Evolutionary conservation across 352 stramenopile genomes (phyloP), one percentile per base, ranked within the genome.

Genomic region (Phytophthora aleatoria): DNA sequence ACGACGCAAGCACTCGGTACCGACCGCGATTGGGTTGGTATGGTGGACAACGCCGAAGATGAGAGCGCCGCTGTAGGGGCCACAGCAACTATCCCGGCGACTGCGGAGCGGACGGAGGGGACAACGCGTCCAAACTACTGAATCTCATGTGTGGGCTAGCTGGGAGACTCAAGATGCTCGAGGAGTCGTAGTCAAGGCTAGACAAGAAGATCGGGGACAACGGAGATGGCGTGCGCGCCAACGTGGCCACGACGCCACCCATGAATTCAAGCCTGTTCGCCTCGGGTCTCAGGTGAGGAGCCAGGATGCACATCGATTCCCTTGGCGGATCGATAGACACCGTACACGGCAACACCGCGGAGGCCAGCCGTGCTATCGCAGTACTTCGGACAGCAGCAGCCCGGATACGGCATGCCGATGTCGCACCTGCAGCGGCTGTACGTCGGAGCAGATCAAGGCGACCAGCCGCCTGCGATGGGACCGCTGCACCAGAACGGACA

Each of bases 31-130:
- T 16, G 24, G 35, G 31, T 48, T 20, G 33, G 35, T 11, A 57
- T 57, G 50, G 50, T n/a, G 3, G 20, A 38, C 12, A 35, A 47
- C 20, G 13, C 13, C 20, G 50, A 48, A 36, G 50, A 54, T 2
- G 24, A 57, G 15, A 35, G 20, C 50, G n/a, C 33, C 20, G 35
- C 33, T 24, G 35, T 27, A 44, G 20, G 11, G 35, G 5, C 6
- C 10, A n/a, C 20, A 20, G 36, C 42, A 49, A 49, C 16, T 31
- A 12, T 6, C 42, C 42, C 10, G 16, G 15, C 28, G 27, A 15
- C 1, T 2, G 26, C 7, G 5, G 27, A 16, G 43, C 1, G 7
- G 3, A 16, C 5, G 43, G 26, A 15, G 7, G 16, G 15, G 42
- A 48, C 42, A 48, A 30, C 24, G 12, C 26, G 20, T 16, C 16